phyloP scores from a whole-genome alignment of 306 rosid species.

The Lotus japonicus region DNA sequence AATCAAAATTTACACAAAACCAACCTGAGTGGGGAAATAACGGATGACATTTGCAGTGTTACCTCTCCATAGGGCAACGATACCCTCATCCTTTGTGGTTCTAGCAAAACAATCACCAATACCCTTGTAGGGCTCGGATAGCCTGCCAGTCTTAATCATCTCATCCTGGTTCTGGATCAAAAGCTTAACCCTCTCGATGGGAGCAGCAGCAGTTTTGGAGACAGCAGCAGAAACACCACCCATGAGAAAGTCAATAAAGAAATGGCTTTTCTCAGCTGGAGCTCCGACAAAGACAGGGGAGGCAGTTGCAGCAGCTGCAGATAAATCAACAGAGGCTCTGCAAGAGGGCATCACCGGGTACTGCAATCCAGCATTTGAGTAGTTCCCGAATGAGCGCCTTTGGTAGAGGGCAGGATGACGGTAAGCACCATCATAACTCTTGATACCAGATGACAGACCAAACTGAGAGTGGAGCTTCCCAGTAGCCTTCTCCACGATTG shows the following conservation, averaged over 20 bases:
- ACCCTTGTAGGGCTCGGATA: slow-evolving; percentile 89
- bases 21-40: slow-evolving; percentile 76
- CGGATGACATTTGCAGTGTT: slow-evolving; percentile 89
- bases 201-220: slow-evolving; percentile 92
- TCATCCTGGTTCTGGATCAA: slow-evolving; percentile 91
- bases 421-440: slow-evolving; percentile 36
- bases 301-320: slow-evolving; percentile 47
- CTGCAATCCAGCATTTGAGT: slow-evolving; percentile 60
- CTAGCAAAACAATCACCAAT: slow-evolving; percentile 78
- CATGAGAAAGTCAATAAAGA: slow-evolving; percentile 74
- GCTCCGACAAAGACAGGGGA: slow-evolving; percentile 75
- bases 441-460: slow-evolving; percentile 32
- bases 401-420: slow-evolving; percentile 47
- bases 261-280: slow-evolving; percentile 71
- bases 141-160: slow-evolving; percentile 75
- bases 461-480: slow-evolving; percentile 62
- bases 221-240: slow-evolving; percentile 97
- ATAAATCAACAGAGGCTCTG: slow-evolving; percentile 48
- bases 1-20: neutral
- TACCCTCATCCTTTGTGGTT: slow-evolving; percentile 66
- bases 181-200: slow-evolving; percentile 87
- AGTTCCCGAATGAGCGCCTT: slow-evolving; percentile 48
- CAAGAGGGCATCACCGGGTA: slow-evolving; percentile 44
- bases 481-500: slow-evolving; percentile 65
- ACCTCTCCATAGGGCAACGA: slow-evolving; percentile 73